Evolutionary conservation across 148 eudicot genomes (phyloP).

Genomic region (Dysphania ambrosioides): DNA sequence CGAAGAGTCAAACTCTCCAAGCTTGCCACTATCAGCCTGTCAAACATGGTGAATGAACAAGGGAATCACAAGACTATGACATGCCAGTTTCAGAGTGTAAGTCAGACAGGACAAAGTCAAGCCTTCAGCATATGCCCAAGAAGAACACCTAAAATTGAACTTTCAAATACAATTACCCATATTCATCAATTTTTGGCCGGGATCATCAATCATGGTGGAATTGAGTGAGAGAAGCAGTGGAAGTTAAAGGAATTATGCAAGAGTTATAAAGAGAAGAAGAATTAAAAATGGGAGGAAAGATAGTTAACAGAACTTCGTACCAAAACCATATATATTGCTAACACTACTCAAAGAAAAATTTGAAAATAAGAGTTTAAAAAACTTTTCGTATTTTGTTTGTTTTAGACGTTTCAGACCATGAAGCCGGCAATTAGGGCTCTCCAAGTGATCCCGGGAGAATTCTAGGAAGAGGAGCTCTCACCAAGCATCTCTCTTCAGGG

Average conservation of each 20-base stretch:
- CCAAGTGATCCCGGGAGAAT: background rate
- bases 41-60: background rate
- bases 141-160: background rate
- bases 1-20: conserved; percentile 69
- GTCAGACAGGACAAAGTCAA: background rate
- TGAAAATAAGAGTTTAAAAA: too few species aligned
- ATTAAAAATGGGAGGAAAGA: background rate
- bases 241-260: too few species aligned
- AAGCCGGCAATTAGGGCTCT: background rate
- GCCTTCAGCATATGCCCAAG: background rate
- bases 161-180: too few species aligned
- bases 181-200: background rate
- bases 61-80: background rate
- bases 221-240: background rate
- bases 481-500: background rate
- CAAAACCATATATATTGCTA: too few species aligned
- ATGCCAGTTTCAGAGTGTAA: background rate
- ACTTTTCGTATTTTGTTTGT: too few species aligned
- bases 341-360: too few species aligned
- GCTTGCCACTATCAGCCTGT: conserved; percentile 79
- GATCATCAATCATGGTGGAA: background rate
- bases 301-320: background rate
- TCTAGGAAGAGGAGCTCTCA: background rate
- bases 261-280: background rate
- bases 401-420: background rate